Conservation (phyloP, 495 filamentous ascomycete species). For the Trichodelitschia bisporula region DNA sequence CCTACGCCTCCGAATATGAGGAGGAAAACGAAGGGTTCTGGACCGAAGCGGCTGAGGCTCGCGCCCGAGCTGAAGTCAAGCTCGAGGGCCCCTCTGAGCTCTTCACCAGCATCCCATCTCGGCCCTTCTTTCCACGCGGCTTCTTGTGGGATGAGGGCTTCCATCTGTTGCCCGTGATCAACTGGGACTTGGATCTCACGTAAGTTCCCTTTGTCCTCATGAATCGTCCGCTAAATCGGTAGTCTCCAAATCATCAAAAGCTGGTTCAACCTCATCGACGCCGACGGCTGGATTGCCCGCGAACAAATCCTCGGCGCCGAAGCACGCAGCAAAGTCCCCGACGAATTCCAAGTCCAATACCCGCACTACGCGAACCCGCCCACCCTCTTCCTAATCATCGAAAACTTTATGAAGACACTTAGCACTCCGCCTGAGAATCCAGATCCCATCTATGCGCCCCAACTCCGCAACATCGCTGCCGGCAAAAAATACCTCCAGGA, state of each 20-base stretch:
- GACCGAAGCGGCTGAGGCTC: conserved; percentile 66
- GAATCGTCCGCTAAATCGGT: neutral
- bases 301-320: conserved; percentile 93
- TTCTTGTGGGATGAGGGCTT: conserved; percentile 98
- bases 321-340: conserved; percentile 82
- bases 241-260: conserved; percentile 75
- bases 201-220: conserved; percentile 13
- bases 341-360: conserved; percentile 91
- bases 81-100: conserved; percentile 72
- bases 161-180: conserved; percentile 72
- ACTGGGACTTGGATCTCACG: conserved; percentile 83
- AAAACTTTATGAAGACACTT: conserved; percentile 57
- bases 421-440: too few species aligned
- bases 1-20: conserved; percentile 72
- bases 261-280: conserved; percentile 91
- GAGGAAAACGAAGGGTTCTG: conserved; percentile 96
- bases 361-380: conserved; percentile 96
- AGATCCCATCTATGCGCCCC: too few species aligned
- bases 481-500: conserved; percentile 36
- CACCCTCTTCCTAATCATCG: conserved; percentile 79
- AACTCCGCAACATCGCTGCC: conserved; percentile 1
- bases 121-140: conserved; percentile 87
- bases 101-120: conserved; percentile 78
- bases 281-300: conserved; percentile 91
- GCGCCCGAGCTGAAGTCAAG: conserved; percentile 33